Percentiles rank a stretch among this genome's conserved stretches.
Evolutionary conservation across 768 basidiomycete genomes (phyloP).

Genomic region (Lentinus brumalis): DNA sequence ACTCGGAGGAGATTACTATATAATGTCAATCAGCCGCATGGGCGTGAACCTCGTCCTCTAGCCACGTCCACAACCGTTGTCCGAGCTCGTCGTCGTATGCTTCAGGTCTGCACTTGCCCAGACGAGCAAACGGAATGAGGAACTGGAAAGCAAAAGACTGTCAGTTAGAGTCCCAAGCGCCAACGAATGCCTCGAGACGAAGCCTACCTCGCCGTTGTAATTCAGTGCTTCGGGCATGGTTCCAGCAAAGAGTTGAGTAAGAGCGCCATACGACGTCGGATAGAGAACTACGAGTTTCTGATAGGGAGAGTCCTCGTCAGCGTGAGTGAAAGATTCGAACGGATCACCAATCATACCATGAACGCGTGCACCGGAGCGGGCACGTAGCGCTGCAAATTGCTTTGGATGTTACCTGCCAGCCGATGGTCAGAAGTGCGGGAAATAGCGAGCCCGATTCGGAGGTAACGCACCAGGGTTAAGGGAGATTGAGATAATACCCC

Average conservation of each 20-base stretch:
- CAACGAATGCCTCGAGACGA: not conserved
- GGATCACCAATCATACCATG: not conserved
- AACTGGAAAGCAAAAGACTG: conserved; percentile 5
- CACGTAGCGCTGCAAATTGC: conserved; percentile 14
- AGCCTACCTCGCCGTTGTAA: conserved; percentile 45
- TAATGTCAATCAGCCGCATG: no score
- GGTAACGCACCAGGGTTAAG: conserved; percentile 45
- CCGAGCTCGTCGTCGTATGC: conserved; percentile 24
- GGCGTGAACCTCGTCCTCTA: conserved; percentile 18
- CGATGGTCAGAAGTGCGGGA: not conserved
- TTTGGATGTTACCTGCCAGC: conserved; percentile 23
- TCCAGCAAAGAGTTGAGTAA: conserved; percentile 35
- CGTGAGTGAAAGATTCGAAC: not conserved
- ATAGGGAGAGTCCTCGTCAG: not conserved
- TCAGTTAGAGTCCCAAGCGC: no score
- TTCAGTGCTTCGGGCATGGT: conserved; percentile 40
- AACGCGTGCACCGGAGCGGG: not conserved
- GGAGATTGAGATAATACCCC: conserved; percentile 44
- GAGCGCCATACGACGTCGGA: conserved; percentile 33
- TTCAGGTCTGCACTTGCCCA: conserved; percentile 22
- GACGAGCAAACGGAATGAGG: conserved; percentile 28
- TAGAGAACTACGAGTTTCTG: conserved; percentile 25
- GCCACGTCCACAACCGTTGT: conserved; percentile 26
- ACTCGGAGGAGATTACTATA: no score
- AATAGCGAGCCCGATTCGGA: not conserved